Base-by-base conservation (phyloP, 2,329 filamentous ascomycete genomes). In the Zymoseptoria crescenta region DNA sequence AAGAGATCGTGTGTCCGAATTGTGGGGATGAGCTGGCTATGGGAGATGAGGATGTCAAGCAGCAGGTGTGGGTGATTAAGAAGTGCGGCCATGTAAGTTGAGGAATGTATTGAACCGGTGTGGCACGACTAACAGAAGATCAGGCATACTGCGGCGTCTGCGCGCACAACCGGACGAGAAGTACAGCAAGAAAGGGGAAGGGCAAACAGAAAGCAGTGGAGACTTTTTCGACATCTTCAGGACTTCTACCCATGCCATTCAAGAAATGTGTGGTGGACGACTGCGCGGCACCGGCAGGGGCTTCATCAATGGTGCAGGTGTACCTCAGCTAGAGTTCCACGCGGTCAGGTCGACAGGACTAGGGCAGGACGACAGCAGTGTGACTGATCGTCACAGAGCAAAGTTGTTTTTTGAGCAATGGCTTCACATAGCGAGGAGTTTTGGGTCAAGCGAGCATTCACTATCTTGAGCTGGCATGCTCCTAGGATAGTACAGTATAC, bases 61-160 rank as follows among this genome's bases (percentile, higher is more conserved):
- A 89, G 70, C 88, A 96, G 68, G 93, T 97, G 62, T 97, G 92
- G 91, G 87, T 94, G 0, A 81, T 94, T 41, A 96, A 92, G 74
- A 82, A 82, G 55, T 99, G 94, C 72, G 94, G 94, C 64, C 94
- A 99, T 77, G 94, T 97, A 81, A 74, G 83, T 79, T 24, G 8
- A 30, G 19, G 29, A 41, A 10, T 16, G 21, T 51, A 9, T 19
- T 55, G 10, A 21, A 59, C 24, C 27, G 10, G 48, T 20, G 59
- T 51, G 28, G 7, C 27, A 29, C 30, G 50, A 54, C 66, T 59
- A 21, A 66, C 51, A 41, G 35, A 28, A 16, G 20, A 49, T 16
- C 56, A 82, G 79, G 78, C 79, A 2, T 83, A 83, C 62, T 83
- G 80, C 65, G 80, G 80, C 55, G 73, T 75, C 58, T 83, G 80